These are phyloP conservation scores for Thelonectria olida DNA, from an alignment of 2,329 filamentous ascomycete genomes.

Conservation along the genomic window DNA sequence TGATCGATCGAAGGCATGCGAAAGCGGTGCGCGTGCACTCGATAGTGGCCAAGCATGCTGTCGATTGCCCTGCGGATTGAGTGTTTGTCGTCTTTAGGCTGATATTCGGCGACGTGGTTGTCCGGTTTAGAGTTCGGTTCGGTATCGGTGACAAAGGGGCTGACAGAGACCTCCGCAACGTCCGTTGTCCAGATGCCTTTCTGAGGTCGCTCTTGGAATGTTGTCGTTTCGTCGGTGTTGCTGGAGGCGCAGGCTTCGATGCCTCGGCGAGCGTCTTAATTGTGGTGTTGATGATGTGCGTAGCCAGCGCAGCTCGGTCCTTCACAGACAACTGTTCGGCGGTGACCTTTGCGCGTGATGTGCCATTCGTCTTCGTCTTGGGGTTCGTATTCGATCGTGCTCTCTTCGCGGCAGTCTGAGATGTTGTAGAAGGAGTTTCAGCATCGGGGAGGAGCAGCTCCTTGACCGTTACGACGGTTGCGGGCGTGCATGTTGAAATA, in stretches of 20 bases:
- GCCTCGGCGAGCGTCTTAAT: conserved; percentile 76
- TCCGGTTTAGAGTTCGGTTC: conserved; percentile 68
- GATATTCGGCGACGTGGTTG: conserved; percentile 61
- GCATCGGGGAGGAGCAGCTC: conserved; percentile 53
- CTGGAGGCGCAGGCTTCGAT: conserved; percentile 57
- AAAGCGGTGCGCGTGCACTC: conserved; percentile 78
- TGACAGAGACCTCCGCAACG: conserved; percentile 64
- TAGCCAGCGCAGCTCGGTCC: conserved; percentile 74
- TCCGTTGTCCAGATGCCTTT: conserved; percentile 49
- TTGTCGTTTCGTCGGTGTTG: conserved; percentile 45
- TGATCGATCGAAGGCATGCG: conserved; percentile 66
- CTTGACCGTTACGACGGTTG: conserved; percentile 58
- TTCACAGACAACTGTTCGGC: conserved; percentile 45
- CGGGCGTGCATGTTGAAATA: conserved; percentile 61
- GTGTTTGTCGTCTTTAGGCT: conserved; percentile 45
- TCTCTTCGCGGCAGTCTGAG: conserved; percentile 39
- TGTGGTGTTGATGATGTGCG: conserved; percentile 75
- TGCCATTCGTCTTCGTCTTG: conserved; percentile 35
- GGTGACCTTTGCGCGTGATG: conserved; percentile 28
- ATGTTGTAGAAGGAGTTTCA: conserved; percentile 37
- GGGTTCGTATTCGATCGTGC: conserved; percentile 40
- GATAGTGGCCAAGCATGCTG: conserved; percentile 64
- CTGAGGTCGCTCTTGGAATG: conserved; percentile 45
- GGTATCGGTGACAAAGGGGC: conserved; percentile 69
- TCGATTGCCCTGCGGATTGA: conserved; percentile 44